phyloP scores from a whole-genome alignment of 2,329 filamentous ascomycete genomes.

The Paraphaeosphaeria sporulosa region DNA sequence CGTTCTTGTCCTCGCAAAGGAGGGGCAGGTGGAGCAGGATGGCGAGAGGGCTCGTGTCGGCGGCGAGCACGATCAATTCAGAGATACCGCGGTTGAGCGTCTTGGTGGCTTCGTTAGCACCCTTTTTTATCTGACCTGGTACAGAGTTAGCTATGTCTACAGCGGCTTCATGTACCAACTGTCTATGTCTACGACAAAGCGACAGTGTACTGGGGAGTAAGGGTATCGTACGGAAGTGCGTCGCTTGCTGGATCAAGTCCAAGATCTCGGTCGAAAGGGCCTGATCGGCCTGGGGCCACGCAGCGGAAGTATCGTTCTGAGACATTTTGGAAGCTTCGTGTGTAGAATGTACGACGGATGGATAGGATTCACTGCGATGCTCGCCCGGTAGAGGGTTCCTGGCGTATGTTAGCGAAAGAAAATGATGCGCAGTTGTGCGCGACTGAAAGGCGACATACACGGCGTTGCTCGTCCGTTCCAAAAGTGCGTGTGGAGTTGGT shows the following conservation, averaged over 20 bases:
- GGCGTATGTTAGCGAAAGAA: constrained; percentile 1
- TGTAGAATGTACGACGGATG: neutral
- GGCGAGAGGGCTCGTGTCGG: constrained; percentile 84
- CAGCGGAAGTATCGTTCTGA: constrained; percentile 42
- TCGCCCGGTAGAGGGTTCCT: constrained; percentile 44
- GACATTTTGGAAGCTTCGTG: constrained; percentile 3
- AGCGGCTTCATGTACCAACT: too few species aligned
- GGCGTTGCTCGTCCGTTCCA: constrained; percentile 43
- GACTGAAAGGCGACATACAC: constrained; percentile 27
- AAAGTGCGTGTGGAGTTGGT: constrained; percentile 18
- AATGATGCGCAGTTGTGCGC: too few species aligned
- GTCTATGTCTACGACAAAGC: too few species aligned
- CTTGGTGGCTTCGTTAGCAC: constrained; percentile 57
- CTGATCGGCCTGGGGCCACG: constrained; percentile 50
- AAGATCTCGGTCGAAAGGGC: constrained; percentile 59
- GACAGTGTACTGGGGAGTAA: too few species aligned
- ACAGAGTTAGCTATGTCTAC: too few species aligned
- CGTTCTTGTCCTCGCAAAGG: constrained; percentile 57
- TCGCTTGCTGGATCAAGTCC: constrained; percentile 46
- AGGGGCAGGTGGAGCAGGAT: constrained; percentile 76
- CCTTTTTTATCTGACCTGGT: constrained; percentile 41
- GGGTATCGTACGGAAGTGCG: constrained; percentile 28
- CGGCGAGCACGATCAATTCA: constrained; percentile 82
- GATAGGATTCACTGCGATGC: constrained; percentile 44
- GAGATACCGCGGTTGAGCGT: constrained; percentile 85